phyloP scores from a whole-genome alignment of 768 basidiomycete genomes.

The Cystoderma amianthinum region DNA sequence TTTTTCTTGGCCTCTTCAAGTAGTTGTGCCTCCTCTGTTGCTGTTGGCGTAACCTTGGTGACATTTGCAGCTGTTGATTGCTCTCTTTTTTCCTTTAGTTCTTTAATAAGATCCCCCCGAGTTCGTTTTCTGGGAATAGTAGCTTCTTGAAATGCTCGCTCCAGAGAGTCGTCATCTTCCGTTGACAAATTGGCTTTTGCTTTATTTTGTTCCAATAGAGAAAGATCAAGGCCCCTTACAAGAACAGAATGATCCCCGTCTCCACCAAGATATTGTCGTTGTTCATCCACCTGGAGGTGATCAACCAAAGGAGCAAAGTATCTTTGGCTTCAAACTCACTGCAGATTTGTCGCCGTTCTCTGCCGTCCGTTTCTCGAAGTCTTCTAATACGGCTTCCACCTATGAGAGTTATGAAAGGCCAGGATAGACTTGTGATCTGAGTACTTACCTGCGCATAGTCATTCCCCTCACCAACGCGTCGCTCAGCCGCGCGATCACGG shows the following conservation, averaged over 20 bases:
- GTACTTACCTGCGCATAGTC: slow-evolving; percentile 64
- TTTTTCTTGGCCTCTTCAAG: slow-evolving; percentile 40
- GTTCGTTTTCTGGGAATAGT: slow-evolving; percentile 55
- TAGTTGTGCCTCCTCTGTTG: slow-evolving; percentile 21
- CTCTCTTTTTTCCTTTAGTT: slow-evolving; percentile 62
- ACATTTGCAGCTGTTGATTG: slow-evolving; percentile 14
- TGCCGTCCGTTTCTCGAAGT: slow-evolving; percentile 67
- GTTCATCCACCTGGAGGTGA: slow-evolving; percentile 54
- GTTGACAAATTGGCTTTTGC: slow-evolving; percentile 44
- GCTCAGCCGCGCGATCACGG: slow-evolving; percentile 72
- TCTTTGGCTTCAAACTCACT: slow-evolving; percentile 28
- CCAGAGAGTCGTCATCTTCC: slow-evolving; percentile 77
- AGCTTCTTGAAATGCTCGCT: slow-evolving; percentile 59
- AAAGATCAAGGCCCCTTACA: slow-evolving; percentile 86
- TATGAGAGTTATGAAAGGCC: slow-evolving; percentile 17
- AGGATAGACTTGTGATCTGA: neutral
- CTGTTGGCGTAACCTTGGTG: slow-evolving; percentile 14
- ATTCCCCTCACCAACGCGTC: slow-evolving; percentile 56
- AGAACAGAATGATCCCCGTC: slow-evolving; percentile 82
- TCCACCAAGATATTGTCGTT: slow-evolving; percentile 76
- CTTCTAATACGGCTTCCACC: slow-evolving; percentile 78
- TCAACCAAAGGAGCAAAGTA: neutral
- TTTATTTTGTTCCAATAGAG: slow-evolving; percentile 80
- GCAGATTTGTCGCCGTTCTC: slow-evolving; percentile 48
- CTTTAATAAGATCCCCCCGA: slow-evolving; percentile 68